These are phyloP conservation scores for Trichosporon faecale DNA, from an alignment of 1,284 basidiomycete species.

Conservation along the genomic window DNA sequence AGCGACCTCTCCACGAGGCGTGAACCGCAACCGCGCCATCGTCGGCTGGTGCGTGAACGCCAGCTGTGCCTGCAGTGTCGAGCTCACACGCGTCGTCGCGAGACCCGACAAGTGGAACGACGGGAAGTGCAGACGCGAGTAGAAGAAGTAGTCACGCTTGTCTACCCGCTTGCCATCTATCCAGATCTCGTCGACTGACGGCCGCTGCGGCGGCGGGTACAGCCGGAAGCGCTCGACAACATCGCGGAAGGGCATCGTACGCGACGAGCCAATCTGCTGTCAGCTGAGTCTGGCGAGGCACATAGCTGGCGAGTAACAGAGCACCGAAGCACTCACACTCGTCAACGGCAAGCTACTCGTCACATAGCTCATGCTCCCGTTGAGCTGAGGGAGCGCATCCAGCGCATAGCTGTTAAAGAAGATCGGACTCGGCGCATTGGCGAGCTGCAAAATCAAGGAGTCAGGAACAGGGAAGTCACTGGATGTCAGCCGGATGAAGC, in stretches of 20 bases:
- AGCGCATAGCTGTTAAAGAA: constrained; percentile 90
- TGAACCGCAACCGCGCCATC: constrained; percentile 47
- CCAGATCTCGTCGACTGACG: constrained; percentile 73
- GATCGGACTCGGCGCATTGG: constrained; percentile 81
- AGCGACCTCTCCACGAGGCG: constrained; percentile 54
- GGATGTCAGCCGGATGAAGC: constrained; percentile 7
- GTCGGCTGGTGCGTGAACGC: constrained; percentile 47
- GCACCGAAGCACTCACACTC: constrained; percentile 52
- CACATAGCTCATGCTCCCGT: constrained; percentile 90
- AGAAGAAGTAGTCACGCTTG: constrained; percentile 68
- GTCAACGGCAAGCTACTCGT: constrained; percentile 79
- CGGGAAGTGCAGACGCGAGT: constrained; percentile 87
- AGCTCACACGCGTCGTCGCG: constrained; percentile 70
- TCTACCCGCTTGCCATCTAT: constrained; percentile 71
- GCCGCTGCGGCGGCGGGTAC: constrained; percentile 70
- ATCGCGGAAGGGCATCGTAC: constrained; percentile 77
- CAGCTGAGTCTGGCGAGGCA: background rate
- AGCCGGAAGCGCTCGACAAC: constrained; percentile 81
- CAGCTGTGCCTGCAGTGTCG: constrained; percentile 53
- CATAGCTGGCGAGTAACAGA: background rate
- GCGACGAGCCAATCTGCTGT: constrained; percentile 57
- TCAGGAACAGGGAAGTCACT: constrained; percentile 47
- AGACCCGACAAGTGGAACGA: constrained; percentile 82
- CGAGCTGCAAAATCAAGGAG: constrained; percentile 62
- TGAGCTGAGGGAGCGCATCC: constrained; percentile 83